These are phyloP conservation scores for Silene uniflora DNA, from an alignment of 148 eudicot species.

Conservation along the genomic window DNA sequence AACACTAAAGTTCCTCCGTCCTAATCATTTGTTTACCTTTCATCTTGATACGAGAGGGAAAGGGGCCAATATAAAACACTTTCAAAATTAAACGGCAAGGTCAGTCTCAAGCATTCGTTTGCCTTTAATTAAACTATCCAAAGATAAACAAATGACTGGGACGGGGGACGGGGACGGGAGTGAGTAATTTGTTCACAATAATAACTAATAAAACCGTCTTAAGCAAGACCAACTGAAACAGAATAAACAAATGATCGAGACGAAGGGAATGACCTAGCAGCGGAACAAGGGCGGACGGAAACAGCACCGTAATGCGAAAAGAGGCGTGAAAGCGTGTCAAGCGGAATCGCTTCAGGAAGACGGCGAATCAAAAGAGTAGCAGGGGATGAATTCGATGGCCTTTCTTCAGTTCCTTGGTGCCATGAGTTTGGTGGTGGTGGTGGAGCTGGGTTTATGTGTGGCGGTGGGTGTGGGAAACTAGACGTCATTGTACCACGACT, in stretches of 20 bases:
- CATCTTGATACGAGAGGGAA: neutral
- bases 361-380: conserved; percentile 72
- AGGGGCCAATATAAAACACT: too few species aligned
- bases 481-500: too few species aligned
- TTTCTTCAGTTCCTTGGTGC: conserved; percentile 14
- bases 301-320: conserved; percentile 79
- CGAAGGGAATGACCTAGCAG: conserved; percentile 39
- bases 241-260: neutral
- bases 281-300: conserved; percentile 57
- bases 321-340: conserved; percentile 61
- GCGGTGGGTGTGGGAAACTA: neutral
- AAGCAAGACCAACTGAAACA: too few species aligned
- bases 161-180: too few species aligned
- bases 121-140: neutral
- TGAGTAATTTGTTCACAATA: too few species aligned
- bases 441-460: neutral
- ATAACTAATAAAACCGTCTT: too few species aligned
- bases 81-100: too few species aligned
- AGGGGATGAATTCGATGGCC: neutral
- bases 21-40: neutral
- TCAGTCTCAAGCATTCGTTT: too few species aligned
- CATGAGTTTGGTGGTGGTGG: conserved; percentile 15
- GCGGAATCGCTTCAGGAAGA: conserved; percentile 79
- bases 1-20: neutral
- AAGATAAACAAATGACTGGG: too few species aligned